Base-by-base conservation (phyloP, 2,329 filamentous ascomycete species). In the Cytospora piceae region DNA sequence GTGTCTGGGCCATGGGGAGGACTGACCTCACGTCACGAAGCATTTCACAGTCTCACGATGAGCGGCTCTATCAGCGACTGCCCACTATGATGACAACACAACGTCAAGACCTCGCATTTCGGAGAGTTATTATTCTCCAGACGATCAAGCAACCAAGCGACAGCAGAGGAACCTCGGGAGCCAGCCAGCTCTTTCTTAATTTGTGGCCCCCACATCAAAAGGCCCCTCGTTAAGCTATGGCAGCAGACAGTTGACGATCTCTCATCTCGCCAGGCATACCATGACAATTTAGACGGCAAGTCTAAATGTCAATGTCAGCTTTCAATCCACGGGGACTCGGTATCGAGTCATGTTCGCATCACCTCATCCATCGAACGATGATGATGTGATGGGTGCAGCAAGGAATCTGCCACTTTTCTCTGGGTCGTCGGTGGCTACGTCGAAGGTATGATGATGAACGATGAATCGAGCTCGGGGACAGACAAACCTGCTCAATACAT, bases 351-450 rank as follows among this genome's bases (percentile, higher is more conserved):
- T 49, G 42, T 12, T 49, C 42, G 42, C 2, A 22, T 49, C 42
- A 49, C 42, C 42, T 49, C 42, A 49, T 49, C n/a, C 42, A 49
- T 49, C 42, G 42, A 24, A 49, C 42, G 42, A 49, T n/a, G 42
- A 49, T 49, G 42, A 49, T 49, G 42, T 49, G 42, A 49, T 49
- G 42, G 42, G n/a, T 49, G 42, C 42, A 24, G n/a, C n/a, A 22
- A 11, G 11, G 32, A 12, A 6, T 24, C 42, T 17, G n/a, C 42
- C 8, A 49, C 42, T 1, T 49, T 24, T 24, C 42, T 49, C 42
- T 22, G 42, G 42, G 42, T 49, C 42, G 17, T 3, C n/a, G 6
- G n/a, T 22, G 42, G n/a, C 39, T 9, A 42, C 39, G 20, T 5
- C 2, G 42, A 49, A 49, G 42, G 7, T 4, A 37, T 15, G 34